Base-by-base conservation (phyloP, 768 basidiomycete genomes). In the Lactarius deliciosus region DNA sequence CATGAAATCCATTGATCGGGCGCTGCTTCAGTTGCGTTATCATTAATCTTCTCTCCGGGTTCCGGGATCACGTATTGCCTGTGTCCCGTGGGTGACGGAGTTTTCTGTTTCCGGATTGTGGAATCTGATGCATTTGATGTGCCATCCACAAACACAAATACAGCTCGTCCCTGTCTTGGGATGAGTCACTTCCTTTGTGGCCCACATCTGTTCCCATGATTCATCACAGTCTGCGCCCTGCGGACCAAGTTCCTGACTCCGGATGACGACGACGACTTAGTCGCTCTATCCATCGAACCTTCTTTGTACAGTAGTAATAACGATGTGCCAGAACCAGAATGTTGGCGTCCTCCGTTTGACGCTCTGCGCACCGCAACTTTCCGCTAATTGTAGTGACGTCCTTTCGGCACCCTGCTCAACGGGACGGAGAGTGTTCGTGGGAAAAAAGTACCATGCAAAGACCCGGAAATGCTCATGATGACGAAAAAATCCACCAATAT, bases 161-260 rank as follows among this genome's bases (percentile, higher is more conserved):
- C 50, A 53, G 25, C 2, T 22, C 25, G 25, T 53, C 50, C 25
- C 50, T 53, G 50, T 53, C 50, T 53, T 25, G 25, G 50, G 50
- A 25, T 53, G 50, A 53, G 50, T 53, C 50, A 53, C 50, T 53
- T 53, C 25, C 50, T 53, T 53, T 53, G 50, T 53, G 50, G 50
- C 50, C 50, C 50, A 25, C 13, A 50, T 25, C 47, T 50, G 50
- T 53, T 53, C 50, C 50, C 50, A 53, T 50, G 47, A 50, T 22
- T 50, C 11, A 50, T 25, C 47, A 20, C 9, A 28, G 47, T 25
- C 50, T 53, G 25, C 50, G 50, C 50, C 50, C 50, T 9, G 20
- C 7, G 20, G 40, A 7, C 16, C 40, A 45, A 45, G 20, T 20
- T 25, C 5, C 25, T 22, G 22, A n/a, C 47, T 1, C 47, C n/a